Evolutionary conservation across 768 basidiomycete genomes (phyloP).

Genomic region (Boletus sensibilis): DNA sequence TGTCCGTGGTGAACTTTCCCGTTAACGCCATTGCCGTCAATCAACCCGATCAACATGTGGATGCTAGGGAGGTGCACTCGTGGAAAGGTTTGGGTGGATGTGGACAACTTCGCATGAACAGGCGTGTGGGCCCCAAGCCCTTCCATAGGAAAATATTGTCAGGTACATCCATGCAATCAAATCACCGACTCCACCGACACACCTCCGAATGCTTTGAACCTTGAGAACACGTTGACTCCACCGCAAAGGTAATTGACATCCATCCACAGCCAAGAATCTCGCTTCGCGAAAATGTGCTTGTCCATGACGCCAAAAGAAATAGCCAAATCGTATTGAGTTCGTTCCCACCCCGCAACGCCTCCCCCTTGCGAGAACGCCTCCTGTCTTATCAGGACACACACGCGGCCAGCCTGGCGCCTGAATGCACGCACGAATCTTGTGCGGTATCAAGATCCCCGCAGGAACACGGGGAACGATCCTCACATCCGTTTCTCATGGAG

Average conservation of each 20-base stretch:
- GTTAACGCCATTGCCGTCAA: not conserved
- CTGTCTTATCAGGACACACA: conserved; percentile 20
- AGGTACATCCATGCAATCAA: not conserved
- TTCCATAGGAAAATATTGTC: not conserved
- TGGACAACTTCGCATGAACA: not conserved
- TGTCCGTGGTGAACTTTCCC: not conserved
- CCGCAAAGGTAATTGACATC: conserved; percentile 3
- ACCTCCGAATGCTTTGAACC: conserved; percentile 9
- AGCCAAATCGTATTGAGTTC: conserved; percentile 7
- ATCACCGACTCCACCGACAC: conserved; percentile 8
- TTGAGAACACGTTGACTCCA: conserved; percentile 17
- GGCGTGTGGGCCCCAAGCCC: not conserved
- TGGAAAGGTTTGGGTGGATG: conserved; percentile 8
- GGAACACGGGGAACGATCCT: conserved; percentile 12
- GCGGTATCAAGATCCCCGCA: conserved; percentile 23
- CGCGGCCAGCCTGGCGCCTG: not conserved
- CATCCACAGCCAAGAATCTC: not conserved
- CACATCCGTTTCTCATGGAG: conserved; percentile 26
- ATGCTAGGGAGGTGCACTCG: conserved; percentile 6
- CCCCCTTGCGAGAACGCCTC: conserved; percentile 10
- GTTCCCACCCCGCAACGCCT: conserved; percentile 27
- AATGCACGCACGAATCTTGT: conserved; percentile 40
- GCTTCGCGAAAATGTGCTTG: not conserved
- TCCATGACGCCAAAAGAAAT: conserved; percentile 6
- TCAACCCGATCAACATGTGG: not conserved